Evolutionary conservation across 2,329 filamentous ascomycete species (phyloP).

Genomic region (Verticillium alfalfae): DNA sequence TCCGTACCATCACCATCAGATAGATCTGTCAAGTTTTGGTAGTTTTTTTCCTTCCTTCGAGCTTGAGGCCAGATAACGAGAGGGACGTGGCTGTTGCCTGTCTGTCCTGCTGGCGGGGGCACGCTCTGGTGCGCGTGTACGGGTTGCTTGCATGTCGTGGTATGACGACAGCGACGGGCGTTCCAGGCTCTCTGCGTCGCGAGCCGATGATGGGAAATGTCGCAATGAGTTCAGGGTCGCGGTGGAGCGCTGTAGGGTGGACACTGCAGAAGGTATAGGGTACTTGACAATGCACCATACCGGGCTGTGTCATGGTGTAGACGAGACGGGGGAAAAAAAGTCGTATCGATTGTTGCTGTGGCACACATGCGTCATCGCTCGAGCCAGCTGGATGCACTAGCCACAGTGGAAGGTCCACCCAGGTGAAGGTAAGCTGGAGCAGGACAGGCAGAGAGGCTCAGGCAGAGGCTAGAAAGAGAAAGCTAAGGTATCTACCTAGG

Average conservation of each 20-base stretch:
- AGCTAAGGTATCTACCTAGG: too few species aligned
- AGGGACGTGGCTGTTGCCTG: not conserved
- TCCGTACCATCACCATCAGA: not conserved
- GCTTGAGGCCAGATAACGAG: not conserved
- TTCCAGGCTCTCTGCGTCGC: not conserved
- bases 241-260: not conserved
- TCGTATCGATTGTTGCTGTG: slow-evolving; percentile 11
- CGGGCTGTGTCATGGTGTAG: not conserved
- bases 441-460: not conserved
- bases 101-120: not conserved
- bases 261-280: not conserved
- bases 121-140: not conserved
- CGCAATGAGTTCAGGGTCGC: slow-evolving; percentile 4
- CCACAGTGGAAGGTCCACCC: slow-evolving; percentile 6
- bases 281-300: not conserved
- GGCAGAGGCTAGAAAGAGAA: too few species aligned
- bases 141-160: not conserved
- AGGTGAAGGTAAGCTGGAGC: not conserved
- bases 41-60: too few species aligned
- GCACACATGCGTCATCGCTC: slow-evolving; percentile 12
- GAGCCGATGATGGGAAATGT: slow-evolving; percentile 1
- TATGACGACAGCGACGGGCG: not conserved
- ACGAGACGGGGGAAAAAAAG: not conserved
- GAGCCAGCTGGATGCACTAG: slow-evolving; percentile 11
- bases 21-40: not conserved